Conservation (phyloP, 495 filamentous ascomycete species). For the Pyrenula aspistea region DNA sequence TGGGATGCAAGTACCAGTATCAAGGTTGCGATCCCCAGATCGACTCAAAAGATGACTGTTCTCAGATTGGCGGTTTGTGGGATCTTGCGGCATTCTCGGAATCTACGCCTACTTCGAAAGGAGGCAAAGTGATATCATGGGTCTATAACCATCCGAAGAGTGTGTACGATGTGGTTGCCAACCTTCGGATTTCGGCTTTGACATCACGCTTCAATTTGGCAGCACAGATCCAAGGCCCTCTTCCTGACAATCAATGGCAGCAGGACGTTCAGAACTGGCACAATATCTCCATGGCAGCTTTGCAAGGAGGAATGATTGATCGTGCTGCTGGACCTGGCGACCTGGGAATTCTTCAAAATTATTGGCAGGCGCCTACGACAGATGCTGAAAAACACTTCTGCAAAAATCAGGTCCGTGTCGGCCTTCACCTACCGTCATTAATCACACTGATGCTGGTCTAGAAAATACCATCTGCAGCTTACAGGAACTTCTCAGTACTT, state of each 20-base stretch:
- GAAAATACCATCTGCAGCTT: conserved; percentile 7
- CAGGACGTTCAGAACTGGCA: conserved; percentile 13
- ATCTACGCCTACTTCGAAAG: neutral
- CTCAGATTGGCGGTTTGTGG: neutral
- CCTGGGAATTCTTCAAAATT: neutral
- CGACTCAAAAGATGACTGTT: neutral
- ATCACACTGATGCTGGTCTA: neutral
- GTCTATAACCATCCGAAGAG: neutral
- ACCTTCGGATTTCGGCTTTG: neutral
- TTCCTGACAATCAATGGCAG: conserved; percentile 16
- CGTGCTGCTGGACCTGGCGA: conserved; percentile 3
- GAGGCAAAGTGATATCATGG: neutral
- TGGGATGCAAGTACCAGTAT: neutral
- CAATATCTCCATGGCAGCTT: conserved; percentile 1
- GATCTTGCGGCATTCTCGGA: neutral
- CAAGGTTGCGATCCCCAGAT: neutral
- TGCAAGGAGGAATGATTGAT: conserved; percentile 5
- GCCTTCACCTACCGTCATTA: neutral
- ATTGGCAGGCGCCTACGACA: neutral
- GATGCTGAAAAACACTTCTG: neutral
- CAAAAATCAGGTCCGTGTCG: neutral
- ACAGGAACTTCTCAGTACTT: conserved; percentile 8
- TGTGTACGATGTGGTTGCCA: neutral
- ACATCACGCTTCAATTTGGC: neutral
- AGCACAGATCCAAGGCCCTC: conserved; percentile 6